Conservation (phyloP, 768 basidiomycete genomes). For the Trametes villosa region DNA sequence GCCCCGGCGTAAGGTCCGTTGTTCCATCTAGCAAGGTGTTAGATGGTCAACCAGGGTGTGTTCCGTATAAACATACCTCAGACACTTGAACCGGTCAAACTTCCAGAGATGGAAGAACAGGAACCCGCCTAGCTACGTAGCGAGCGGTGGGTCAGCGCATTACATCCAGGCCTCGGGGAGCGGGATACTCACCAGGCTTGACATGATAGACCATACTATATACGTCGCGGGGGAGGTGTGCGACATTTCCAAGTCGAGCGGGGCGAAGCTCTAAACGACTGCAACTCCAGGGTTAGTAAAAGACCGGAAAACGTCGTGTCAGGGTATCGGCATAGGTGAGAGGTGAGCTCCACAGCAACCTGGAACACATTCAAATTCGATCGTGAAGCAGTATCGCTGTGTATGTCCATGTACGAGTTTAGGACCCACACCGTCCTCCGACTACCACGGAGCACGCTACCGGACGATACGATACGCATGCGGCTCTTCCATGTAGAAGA, state of each 20-base stretch:
- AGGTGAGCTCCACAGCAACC: no score
- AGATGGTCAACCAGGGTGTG: not conserved
- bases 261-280: not conserved
- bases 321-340: no score
- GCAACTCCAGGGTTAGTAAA: no score
- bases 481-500: no score
- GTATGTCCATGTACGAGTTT: no score
- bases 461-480: no score
- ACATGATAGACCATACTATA: constrained; percentile 66
- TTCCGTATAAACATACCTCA: constrained; percentile 51
- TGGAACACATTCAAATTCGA: no score
- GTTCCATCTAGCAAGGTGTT: constrained; percentile 60
- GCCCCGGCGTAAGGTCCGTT: constrained; percentile 68
- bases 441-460: no score
- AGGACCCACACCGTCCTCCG: no score
- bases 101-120: constrained; percentile 78
- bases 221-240: constrained; percentile 63
- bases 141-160: not conserved
- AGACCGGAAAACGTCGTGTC: no score
- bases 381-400: no score
- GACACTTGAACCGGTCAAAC: constrained; percentile 77
- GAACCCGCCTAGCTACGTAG: constrained; percentile 58
- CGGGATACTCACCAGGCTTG: constrained; percentile 48
- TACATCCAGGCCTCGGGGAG: not conserved
- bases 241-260: constrained; percentile 47